Conservation (phyloP, 768 basidiomycete species). For the Pleurotus sapidus region DNA sequence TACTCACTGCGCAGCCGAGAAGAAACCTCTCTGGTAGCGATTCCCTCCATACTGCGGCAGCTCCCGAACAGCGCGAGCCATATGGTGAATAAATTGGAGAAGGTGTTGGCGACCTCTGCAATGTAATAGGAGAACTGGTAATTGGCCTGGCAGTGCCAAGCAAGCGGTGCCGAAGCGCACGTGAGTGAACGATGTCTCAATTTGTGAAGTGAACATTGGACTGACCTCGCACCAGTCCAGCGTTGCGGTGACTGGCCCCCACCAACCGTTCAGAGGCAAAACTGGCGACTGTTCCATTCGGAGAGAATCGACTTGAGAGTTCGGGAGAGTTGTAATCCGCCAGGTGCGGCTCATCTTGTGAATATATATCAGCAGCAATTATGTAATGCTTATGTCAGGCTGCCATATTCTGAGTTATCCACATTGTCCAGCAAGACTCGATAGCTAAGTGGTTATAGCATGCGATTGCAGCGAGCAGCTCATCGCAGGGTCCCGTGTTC, state of each 20-base stretch:
- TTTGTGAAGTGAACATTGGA: background rate
- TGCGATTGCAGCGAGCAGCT: constrained; percentile 42
- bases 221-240: constrained; percentile 72
- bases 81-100: constrained; percentile 68
- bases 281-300: background rate
- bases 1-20: constrained; percentile 37
- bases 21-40: constrained; percentile 39
- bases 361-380: background rate
- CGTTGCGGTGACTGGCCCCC: constrained; percentile 68
- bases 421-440: constrained; percentile 14
- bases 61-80: constrained; percentile 47
- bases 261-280: constrained; percentile 32
- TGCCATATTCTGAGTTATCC: background rate
- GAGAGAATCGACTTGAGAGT: constrained; percentile 5
- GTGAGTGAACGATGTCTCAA: background rate
- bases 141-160: constrained; percentile 46
- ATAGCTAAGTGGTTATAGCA: constrained; percentile 35
- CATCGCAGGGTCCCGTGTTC: constrained; percentile 57
- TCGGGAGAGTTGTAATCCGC: background rate
- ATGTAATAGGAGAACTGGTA: constrained; percentile 78
- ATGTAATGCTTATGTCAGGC: background rate
- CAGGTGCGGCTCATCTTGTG: background rate
- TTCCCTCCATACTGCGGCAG: constrained; percentile 29
- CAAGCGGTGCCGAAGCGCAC: background rate
- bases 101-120: constrained; percentile 73